A percentile compares a stretch with the other conserved stretches of the same genome.
Conservation (phyloP, 352 stramenopile species). For the Aphanomyces euteiches region DNA sequence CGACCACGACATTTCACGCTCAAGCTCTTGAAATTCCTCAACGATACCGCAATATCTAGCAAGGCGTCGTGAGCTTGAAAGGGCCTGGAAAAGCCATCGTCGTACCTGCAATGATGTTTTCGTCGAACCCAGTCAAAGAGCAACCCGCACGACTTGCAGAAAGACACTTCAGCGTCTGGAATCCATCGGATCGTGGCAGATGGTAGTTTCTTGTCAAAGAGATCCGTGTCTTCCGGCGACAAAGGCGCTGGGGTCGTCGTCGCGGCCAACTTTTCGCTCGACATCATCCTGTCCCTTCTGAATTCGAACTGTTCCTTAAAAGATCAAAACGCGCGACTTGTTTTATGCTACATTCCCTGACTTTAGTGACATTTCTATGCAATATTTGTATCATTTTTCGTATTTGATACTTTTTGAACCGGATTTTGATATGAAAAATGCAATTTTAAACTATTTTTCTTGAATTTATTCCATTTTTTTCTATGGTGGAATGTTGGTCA, state of each 20-base stretch:
- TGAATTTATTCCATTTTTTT: neutral
- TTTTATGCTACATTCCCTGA: neutral
- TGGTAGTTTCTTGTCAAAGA: constrained; percentile 28
- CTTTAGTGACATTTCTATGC: neutral
- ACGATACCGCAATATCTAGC: constrained; percentile 51
- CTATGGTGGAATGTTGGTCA: neutral
- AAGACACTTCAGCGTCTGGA: constrained; percentile 67
- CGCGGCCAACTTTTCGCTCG: constrained; percentile 5
- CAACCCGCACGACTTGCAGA: constrained; percentile 73
- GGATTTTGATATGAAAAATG: neutral
- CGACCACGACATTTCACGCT: neutral
- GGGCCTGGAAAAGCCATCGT: neutral
- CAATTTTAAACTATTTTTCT: neutral
- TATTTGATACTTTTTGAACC: neutral
- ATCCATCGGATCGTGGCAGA: constrained; percentile 72
- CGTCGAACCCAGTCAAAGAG: constrained; percentile 86
- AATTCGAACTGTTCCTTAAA: neutral
- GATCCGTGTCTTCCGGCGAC: neutral
- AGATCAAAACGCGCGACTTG: neutral
- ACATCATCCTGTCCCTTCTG: constrained; percentile 6
- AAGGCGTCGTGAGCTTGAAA: neutral
- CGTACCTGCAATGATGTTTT: constrained; percentile 86
- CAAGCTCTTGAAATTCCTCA: too few species aligned
- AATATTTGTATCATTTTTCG: neutral
- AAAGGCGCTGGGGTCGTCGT: neutral